These are phyloP conservation scores for Cladorrhinum samala DNA, from an alignment of 495 filamentous ascomycete species.

Conservation along the genomic window DNA sequence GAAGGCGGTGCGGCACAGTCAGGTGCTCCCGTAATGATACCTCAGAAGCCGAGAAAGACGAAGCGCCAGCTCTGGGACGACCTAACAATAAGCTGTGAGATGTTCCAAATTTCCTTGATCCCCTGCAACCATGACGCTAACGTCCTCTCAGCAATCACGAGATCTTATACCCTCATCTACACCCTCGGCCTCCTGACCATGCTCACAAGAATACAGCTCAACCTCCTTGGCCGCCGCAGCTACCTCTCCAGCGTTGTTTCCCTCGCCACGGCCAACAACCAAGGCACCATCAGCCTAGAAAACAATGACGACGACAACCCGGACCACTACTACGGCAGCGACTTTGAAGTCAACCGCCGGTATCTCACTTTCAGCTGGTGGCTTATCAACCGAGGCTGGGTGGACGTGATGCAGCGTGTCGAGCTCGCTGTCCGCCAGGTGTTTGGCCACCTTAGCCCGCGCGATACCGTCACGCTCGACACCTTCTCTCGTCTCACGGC, in stretches of 20 bases:
- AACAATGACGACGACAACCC: conserved; percentile 80
- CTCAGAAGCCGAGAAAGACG: conserved; percentile 57
- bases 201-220: conserved; percentile 92
- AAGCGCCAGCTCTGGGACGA: conserved; percentile 97
- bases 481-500: conserved; percentile 70
- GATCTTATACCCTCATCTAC: conserved; percentile 87
- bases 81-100: conserved; percentile 86
- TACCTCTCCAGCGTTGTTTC: conserved; percentile 94
- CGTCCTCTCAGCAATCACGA: conserved; percentile 69
- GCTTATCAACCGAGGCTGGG: conserved; percentile 89
- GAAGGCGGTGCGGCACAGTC: conserved; percentile 36
- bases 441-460: conserved; percentile 77
- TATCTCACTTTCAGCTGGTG: conserved; percentile 98
- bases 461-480: conserved; percentile 76
- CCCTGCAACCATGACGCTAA: conserved; percentile 16
- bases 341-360: conserved; percentile 88
- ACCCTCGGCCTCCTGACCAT: conserved; percentile 82
- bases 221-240: conserved; percentile 88
- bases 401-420: conserved; percentile 70
- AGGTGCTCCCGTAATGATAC: conserved; percentile 19
- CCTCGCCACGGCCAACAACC: conserved; percentile 63
- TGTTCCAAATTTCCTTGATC: neutral
- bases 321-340: conserved; percentile 75
- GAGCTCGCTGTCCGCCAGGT: conserved; percentile 74
- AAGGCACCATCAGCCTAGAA: conserved; percentile 67